Evolutionary conservation across 345 rosid species (phyloP).

Genomic region (Dipteronia dyeriana): DNA sequence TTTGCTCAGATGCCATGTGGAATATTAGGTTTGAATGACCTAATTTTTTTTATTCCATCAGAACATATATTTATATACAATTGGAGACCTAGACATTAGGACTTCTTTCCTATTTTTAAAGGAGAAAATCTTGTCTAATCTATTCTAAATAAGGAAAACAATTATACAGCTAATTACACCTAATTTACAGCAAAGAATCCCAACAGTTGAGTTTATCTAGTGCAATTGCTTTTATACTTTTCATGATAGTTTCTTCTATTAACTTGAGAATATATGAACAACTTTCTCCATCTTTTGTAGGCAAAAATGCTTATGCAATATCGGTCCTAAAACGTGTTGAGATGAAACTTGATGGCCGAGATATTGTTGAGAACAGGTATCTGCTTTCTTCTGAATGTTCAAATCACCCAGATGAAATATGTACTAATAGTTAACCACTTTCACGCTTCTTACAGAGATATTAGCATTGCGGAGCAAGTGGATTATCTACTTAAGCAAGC

Average conservation of each 20-base stretch:
- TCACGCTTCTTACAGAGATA: conserved; percentile 46
- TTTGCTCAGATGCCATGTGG: too few species aligned
- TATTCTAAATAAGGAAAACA: too few species aligned
- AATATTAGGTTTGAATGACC: too few species aligned
- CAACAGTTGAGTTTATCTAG: not conserved
- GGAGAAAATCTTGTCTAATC: too few species aligned
- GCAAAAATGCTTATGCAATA: conserved; percentile 84
- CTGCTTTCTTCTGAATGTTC: conserved; percentile 10
- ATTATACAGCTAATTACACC: too few species aligned
- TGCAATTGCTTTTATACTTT: not conserved
- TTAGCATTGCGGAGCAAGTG: conserved; percentile 77
- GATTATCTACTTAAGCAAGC: conserved; percentile 88
- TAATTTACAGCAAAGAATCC: too few species aligned
- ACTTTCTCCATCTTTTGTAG: conserved; percentile 33
- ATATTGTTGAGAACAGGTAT: conserved; percentile 67
- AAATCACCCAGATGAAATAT: not conserved
- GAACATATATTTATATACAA: too few species aligned
- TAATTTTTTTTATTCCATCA: too few species aligned
- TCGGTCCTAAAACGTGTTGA: conserved; percentile 75
- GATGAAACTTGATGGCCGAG: conserved; percentile 82
- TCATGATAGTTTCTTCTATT: not conserved
- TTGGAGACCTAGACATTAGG: too few species aligned
- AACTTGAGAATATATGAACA: conserved; percentile 9
- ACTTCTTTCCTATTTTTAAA: too few species aligned
- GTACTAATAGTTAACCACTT: not conserved